phyloP scores from a whole-genome alignment of 1,139 yeast species.

The Arxiozyma slooffiae region DNA sequence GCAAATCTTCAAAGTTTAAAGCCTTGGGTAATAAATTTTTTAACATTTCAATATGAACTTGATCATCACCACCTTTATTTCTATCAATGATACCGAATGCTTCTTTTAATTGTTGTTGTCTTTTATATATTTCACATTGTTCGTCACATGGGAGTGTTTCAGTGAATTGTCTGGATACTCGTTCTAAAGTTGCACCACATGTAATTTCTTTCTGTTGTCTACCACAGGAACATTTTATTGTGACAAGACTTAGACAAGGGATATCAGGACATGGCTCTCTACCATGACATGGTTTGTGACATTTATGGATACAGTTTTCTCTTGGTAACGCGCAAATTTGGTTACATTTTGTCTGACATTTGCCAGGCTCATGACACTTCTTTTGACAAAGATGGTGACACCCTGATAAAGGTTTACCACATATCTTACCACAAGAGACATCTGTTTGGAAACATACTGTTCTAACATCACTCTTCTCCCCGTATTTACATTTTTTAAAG shows the following conservation, averaged over 20 bases:
- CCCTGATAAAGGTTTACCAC: constrained; percentile 48
- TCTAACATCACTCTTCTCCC: constrained; percentile 42
- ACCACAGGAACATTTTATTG: constrained; percentile 57
- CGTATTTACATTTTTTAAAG: constrained; percentile 62
- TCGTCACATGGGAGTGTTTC: constrained; percentile 51
- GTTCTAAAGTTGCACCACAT: constrained; percentile 44
- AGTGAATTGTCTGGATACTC: constrained; percentile 15
- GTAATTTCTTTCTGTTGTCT: constrained; percentile 37
- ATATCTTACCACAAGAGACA: constrained; percentile 64
- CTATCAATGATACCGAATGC: constrained; percentile 41
- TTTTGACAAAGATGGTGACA: constrained; percentile 62
- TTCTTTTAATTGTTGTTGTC: constrained; percentile 53
- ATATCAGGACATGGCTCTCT: constrained; percentile 43
- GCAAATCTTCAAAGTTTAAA: constrained; percentile 21
- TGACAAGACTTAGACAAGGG: constrained; percentile 45
- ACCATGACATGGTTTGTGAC: constrained; percentile 57
- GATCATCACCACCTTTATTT: constrained; percentile 10
- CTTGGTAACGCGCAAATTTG: constrained; percentile 46
- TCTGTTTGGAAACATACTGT: constrained; percentile 61
- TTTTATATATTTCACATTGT: constrained; percentile 50
- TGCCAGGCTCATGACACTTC: constrained; percentile 36
- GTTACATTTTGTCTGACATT: constrained; percentile 40
- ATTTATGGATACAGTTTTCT: constrained; percentile 52
- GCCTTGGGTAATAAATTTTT: constrained; percentile 11
- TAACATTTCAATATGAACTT: constrained; percentile 9